Evolutionary conservation across 257 asterid species (phyloP), one percentile per base, ranked within the genome.

Genomic region (Nicotiana sylvestris): DNA sequence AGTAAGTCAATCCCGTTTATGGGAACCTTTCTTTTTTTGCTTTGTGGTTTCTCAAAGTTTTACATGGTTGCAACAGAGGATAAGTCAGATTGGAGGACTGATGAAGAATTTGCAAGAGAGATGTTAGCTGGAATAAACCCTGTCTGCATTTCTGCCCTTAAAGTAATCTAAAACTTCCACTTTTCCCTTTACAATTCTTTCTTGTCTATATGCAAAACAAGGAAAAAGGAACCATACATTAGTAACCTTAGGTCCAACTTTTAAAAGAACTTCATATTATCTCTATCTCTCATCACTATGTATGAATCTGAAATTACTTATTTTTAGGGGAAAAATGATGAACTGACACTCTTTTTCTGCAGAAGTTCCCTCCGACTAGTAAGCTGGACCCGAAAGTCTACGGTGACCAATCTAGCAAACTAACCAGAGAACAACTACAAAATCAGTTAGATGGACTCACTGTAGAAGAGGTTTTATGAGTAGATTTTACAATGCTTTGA

Each of bases 51-150:
- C 66, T 46, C 62, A 49, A 21, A 65, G 64, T 56, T 3, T 49
- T 46, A 74, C 43, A 49, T 74, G 21, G 21, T 35, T 82, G 81
- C 43, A 43, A 21, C 87, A 93, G 96, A 81, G 82, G 91, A 88
- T 77, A 89, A 81, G 77, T 78, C 88, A 62, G 94, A 96, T 1
- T 93, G 97, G 97, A 90, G 94, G 56, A 91, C 91, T 1, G 96
- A 93, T 84, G 97, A 91, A 79, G 97, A 91, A 81, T 91, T 93
- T 80, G 88, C 91, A 6, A 84, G 92, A 67, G 97, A 93, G 74
- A 93, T 91, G 97, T 49, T 93, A n/a, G 96, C 94, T 0, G 97
- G 96, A 81, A 66, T 90, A 74, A 91, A 93, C 88, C 97, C 97
- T 2, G 87, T 21, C 33, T 79, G 87, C 46, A 89, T 93, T 76